Base-by-base conservation (phyloP, 73 alveolate species). In the Paramecium sonneborni region DNA sequence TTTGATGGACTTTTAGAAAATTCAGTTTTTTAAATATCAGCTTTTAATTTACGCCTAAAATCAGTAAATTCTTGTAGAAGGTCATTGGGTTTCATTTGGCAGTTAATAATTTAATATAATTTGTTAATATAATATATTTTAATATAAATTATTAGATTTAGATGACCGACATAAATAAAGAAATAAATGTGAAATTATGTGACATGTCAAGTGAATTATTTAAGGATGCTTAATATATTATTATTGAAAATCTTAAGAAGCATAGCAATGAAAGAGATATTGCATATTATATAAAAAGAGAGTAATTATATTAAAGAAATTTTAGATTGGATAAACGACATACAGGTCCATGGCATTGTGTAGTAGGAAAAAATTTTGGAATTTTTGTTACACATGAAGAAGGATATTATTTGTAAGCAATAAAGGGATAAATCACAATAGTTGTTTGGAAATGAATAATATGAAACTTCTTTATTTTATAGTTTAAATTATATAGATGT, bases 361-460 rank as follows among this genome's bases (percentile, higher is more conserved):
- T 98, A 34, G 99, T 98, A 14, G 99, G 99, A 18, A 97, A 95
- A 93, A 95, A 96, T 95, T 98, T 94, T 92, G 99, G 98, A 41
- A 92, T 98, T 20, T 96, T 87, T 92, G 99, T 97, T 30, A 97
- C 99, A 70, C 96, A 95, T 86, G 97, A 96, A 35, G 94, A 97
- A 79, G 97, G 97, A 92, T 98, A 98, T 95, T 98, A 97, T 96
- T 94, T 98, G 48, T 98, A 96, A 93, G 97, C 97, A 96, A 97
- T 97, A 87, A 94, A 96, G 15, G 99, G 99, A 38, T 97, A 97
- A 92, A 93, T 97, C 76, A 99, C 99, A 10, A 97, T 98, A 72
- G 86, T 72, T 15, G 57, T 72, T 28, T 72, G 86, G 86, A 72
- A 72, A 72, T 72, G 86, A 72, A 72, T 35, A 35, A 72, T 35